These are phyloP conservation scores for Phytophthora citricola DNA, from an alignment of 352 stramenopile species.

Conservation along the genomic window DNA sequence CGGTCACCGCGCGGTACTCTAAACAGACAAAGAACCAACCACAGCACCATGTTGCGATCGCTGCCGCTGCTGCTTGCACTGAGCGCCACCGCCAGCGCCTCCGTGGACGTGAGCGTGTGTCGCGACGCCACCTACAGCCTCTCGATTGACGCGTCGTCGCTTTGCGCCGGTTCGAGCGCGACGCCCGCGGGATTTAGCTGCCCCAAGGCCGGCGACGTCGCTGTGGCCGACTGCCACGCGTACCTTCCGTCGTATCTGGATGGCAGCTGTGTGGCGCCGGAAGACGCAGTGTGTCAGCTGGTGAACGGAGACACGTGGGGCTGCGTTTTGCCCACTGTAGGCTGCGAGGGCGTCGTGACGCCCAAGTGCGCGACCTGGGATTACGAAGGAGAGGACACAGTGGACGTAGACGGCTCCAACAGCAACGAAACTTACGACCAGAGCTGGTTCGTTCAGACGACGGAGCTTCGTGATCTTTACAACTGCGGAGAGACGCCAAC, in stretches of 20 bases:
- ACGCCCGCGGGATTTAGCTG: conserved; percentile 39
- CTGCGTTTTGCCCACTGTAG: conserved; percentile 49
- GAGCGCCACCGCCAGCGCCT: conserved; percentile 1
- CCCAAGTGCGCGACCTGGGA: conserved; percentile 40
- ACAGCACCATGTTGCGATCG: conserved; percentile 20
- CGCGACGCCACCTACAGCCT: conserved; percentile 54
- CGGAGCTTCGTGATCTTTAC: conserved; percentile 36
- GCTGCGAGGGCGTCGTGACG: conserved; percentile 31
- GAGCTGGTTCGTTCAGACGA: conserved; percentile 49
- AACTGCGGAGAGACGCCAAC: conserved; percentile 40
- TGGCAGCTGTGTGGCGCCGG: conserved; percentile 38
- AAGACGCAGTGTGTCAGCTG: conserved; percentile 47
- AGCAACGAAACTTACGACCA: conserved; percentile 39
- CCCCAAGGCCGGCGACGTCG: conserved; percentile 41
- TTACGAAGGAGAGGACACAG: conserved; percentile 31
- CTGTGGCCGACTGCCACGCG: conserved; percentile 42
- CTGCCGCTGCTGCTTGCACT: conserved; percentile 21
- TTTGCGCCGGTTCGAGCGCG: conserved; percentile 46
- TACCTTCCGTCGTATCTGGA: conserved; percentile 46
- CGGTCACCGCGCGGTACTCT: conserved; percentile 9
- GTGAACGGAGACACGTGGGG: conserved; percentile 47
- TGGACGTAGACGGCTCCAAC: conserved; percentile 36
- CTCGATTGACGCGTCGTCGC: conserved; percentile 22
- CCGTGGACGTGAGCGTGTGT: conserved; percentile 50
- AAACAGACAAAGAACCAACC: not conserved